Percentiles rank a stretch among this genome's conserved stretches.
Evolutionary conservation across 2,329 filamentous ascomycete genomes (phyloP).

Genomic region (Ophiostoma sp.): DNA sequence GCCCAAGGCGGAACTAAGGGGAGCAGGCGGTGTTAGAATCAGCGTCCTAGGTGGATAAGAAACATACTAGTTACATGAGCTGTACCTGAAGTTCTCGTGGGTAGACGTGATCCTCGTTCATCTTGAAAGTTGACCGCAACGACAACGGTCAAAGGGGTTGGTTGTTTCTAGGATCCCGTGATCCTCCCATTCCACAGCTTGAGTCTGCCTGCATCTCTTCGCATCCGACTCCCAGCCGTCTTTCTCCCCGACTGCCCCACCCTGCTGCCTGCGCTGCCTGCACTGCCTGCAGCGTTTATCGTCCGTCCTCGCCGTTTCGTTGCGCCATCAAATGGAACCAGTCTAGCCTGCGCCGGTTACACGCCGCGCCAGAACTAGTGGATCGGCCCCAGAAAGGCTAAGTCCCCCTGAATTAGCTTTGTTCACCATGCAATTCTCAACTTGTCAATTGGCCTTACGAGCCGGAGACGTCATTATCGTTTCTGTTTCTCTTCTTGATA

Average conservation of each 20-base stretch:
- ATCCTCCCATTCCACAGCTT: not conserved
- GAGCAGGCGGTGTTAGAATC: too few relatives aligned
- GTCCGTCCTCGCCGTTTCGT: not conserved
- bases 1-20: too few relatives aligned
- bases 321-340: not conserved
- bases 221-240: not conserved
- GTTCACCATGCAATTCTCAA: too few relatives aligned
- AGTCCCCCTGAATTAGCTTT: too few relatives aligned
- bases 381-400: not conserved
- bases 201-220: not conserved
- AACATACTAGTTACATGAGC: too few relatives aligned
- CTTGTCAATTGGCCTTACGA: not conserved
- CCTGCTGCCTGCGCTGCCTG: conserved; percentile 1
- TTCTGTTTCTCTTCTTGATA: not conserved
- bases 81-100: too few relatives aligned
- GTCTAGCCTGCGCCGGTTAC: conserved; percentile 1
- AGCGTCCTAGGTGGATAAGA: too few relatives aligned
- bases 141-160: too few relatives aligned
- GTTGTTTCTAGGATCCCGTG: not conserved
- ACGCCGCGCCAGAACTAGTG: conserved; percentile 7
- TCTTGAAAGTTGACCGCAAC: too few relatives aligned
- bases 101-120: too few relatives aligned
- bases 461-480: not conserved
- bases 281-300: not conserved
- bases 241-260: not conserved